Base-by-base conservation (phyloP, 208 protist genomes). In the Trypanosoma platydactyli region DNA sequence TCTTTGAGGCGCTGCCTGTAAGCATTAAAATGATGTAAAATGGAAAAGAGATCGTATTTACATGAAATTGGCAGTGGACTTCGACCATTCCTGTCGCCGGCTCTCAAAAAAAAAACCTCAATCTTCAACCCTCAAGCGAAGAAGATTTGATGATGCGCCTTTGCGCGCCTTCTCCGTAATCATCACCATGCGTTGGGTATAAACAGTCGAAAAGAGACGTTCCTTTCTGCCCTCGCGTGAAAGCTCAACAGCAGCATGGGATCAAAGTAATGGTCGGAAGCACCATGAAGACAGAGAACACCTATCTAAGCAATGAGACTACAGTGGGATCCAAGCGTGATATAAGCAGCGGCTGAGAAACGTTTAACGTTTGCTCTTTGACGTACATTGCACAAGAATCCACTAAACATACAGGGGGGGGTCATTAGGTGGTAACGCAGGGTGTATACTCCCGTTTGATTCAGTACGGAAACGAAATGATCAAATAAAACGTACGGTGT, bases 261-360 rank as follows among this genome's bases (percentile, higher is more conserved):
- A 69, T 79, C 83, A 73, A 94, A 89, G 25, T 63, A 61, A 57
- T 94, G 84, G 12, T 80, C 74, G 69, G 91, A 94, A 45, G 88
- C 45, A 44, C 65, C 69, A 29, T 83, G 81, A 27, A 89, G 61
- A 27, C 81, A 49, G 12, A 94, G 73, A 51, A 77, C 88, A 29
- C 83, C 71, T 7, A 79, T 57, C 83, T 84, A 91, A 56, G 89
- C 84, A 12, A 71, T 85, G 12, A 91, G 62, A 63, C 88, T 91
- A 57, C 88, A 80, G 40, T 89, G 77, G 16, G 77, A 86, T 22
- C 81, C 84, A 3, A 94, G 54, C 88, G 91, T 89, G 40, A 91
- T 81, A 24, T 73, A 77, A 25, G 79, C 72, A 12, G 82, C 72
- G 0, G 84, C 88, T 4, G 88, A 94, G n/a, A 89, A 67, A 52